Evolutionary conservation across 768 basidiomycete genomes (phyloP).

Genomic region (Pleurotus tuoliensis): DNA sequence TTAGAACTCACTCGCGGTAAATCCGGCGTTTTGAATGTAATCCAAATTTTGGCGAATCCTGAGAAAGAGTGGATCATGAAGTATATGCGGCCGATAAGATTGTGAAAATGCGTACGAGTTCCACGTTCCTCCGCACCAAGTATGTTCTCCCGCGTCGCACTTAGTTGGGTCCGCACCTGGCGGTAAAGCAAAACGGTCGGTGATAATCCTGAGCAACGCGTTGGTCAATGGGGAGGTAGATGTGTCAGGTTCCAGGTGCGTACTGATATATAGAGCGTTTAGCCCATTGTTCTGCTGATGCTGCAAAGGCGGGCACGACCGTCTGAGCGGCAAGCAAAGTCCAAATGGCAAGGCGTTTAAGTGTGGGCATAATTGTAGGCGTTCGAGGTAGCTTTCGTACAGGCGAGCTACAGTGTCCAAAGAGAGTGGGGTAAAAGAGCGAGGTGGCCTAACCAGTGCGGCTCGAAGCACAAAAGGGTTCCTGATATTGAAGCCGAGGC

Average conservation of each 20-base stretch:
- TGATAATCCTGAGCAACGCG: slow-evolving; percentile 48
- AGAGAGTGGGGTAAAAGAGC: slow-evolving; percentile 14
- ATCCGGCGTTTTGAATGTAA: slow-evolving; percentile 80
- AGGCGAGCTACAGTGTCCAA: slow-evolving; percentile 9
- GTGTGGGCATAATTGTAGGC: slow-evolving; percentile 8
- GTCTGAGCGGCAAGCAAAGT: slow-evolving; percentile 21
- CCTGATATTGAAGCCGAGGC: no score
- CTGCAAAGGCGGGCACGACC: slow-evolving; percentile 38
- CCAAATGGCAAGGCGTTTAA: slow-evolving; percentile 20
- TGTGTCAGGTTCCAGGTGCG: slow-evolving; percentile 13
- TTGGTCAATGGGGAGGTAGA: not conserved
- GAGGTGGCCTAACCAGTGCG: slow-evolving; percentile 1
- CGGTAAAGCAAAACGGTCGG: slow-evolving; percentile 74
- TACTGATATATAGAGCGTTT: slow-evolving; percentile 80
- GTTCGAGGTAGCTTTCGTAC: not conserved
- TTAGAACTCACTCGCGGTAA: slow-evolving; percentile 58
- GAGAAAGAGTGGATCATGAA: not conserved
- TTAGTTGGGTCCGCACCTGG: slow-evolving; percentile 42
- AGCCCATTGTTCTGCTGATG: slow-evolving; percentile 72
- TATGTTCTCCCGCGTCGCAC: slow-evolving; percentile 58
- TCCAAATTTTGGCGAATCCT: slow-evolving; percentile 74
- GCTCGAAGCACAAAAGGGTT: no score
- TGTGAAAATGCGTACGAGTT: slow-evolving; percentile 36
- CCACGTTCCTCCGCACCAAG: slow-evolving; percentile 90
- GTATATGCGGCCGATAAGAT: no score